Conservation (phyloP, 2,329 filamentous ascomycete genomes). For the Thielaviopsis populi region DNA sequence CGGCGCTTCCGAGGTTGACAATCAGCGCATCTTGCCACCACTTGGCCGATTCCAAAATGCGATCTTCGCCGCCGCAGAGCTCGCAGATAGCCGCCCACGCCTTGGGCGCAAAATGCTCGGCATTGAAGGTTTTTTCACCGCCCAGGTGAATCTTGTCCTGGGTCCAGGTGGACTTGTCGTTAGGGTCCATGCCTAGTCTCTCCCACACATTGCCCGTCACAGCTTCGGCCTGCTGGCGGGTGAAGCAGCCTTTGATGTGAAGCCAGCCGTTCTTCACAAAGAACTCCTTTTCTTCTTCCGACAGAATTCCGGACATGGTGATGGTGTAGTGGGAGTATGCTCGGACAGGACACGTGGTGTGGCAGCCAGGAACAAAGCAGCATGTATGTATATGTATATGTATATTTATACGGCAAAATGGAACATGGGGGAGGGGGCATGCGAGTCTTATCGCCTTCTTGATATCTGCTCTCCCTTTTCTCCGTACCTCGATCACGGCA, state of each 20-base stretch:
- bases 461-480: not conserved
- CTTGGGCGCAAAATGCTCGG: constrained; percentile 43
- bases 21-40: constrained; percentile 54
- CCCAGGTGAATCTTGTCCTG: constrained; percentile 50
- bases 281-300: constrained; percentile 28
- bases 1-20: constrained; percentile 48
- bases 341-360: not conserved
- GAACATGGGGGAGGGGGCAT: not conserved
- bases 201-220: constrained; percentile 40
- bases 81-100: constrained; percentile 53
- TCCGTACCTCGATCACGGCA: not conserved
- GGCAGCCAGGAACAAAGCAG: not conserved
- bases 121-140: constrained; percentile 37
- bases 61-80: constrained; percentile 47
- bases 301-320: constrained; percentile 21
- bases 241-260: constrained; percentile 24
- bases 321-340: not conserved
- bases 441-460: not conserved
- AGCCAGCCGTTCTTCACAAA: constrained; percentile 29
- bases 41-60: constrained; percentile 32
- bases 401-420: not conserved
- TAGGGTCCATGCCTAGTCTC: constrained; percentile 47
- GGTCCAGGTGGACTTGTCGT: constrained; percentile 51
- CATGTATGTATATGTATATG: not conserved
- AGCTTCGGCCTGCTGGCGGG: constrained; percentile 25